Base-by-base conservation (phyloP, 495 filamentous ascomycete genomes). In the Evernia prunastri region DNA sequence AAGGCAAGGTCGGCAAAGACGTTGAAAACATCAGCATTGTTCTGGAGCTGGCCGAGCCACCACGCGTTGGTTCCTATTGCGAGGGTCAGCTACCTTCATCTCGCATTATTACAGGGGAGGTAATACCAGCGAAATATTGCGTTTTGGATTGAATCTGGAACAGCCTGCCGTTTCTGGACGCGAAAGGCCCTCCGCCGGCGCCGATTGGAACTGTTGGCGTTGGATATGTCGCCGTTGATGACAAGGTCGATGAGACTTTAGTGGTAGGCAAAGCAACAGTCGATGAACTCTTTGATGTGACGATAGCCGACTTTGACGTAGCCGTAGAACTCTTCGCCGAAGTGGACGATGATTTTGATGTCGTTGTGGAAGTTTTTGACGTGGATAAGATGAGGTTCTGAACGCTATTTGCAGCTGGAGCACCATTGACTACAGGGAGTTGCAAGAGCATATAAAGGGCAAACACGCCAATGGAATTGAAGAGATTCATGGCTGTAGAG, bases 11-110 rank as follows among this genome's bases (percentile, higher is more conserved):
- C 75, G 18, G 80, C 69, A 49, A 86, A 75, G n/a, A 79, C 78
- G 3, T 77, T 73, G 66, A 88, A 84, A 13, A 89, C 82, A 69
- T 89, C 86, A n/a, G 71, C 74, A 65, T 83, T 78, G 71, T 82
- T 84, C 25, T 77, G 82, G 29, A 89, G 79, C 76, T 89, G 89
- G 23, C 80, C 76, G 66, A 90, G 82, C 87, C 86, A 92, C 78
- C 90, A 91, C 54, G 82, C 75, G 73, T 92, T 91, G 7, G 85
- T 86, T 20, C 88, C 88, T 70, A 9, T 13, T 0, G 1, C 15
- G 5, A 31, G 10, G 3, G 29, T 63, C 15, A 62, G 23, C 25
- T 25, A 13, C n/a, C 9, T 18, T 27, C 20, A 23, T 18, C 27
- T 18, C 31, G 15, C 45, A 15, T 20, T 17, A 31, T 0, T 13